Percentiles rank a stretch among this genome's conserved stretches.
Conservation (phyloP, 2,329 filamentous ascomycete species). For the Dothistroma septosporum region DNA sequence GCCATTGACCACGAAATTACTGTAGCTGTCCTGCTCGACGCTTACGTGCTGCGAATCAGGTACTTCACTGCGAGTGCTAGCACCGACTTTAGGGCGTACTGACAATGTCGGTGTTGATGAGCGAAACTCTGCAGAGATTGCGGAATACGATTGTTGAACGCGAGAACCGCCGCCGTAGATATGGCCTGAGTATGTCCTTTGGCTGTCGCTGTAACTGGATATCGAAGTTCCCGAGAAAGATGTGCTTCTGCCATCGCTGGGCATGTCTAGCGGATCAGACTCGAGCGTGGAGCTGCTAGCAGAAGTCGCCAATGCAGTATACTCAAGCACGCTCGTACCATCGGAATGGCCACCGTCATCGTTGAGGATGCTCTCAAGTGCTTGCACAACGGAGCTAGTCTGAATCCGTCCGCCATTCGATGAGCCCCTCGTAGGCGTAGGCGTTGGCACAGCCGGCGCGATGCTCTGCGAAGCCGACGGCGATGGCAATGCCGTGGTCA, state of each 20-base stretch:
- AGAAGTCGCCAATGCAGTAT: background rate
- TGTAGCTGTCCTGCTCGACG: background rate
- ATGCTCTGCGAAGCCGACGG: background rate
- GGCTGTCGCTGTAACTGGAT: background rate
- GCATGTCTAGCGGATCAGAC: background rate
- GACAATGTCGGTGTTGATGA: background rate
- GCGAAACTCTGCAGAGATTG: no score
- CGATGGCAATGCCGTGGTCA: background rate
- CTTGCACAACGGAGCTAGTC: background rate
- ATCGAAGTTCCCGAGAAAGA: background rate
- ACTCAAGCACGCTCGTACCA: background rate
- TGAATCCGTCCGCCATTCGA: no score
- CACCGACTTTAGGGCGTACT: background rate
- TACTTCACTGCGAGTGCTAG: background rate
- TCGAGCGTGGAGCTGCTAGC: background rate
- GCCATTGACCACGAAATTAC: constrained; percentile 8
- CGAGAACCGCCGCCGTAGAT: no score
- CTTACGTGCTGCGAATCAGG: background rate
- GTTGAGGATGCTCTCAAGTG: background rate
- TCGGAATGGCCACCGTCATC: background rate
- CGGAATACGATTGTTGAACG: no score
- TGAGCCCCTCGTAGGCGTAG: background rate
- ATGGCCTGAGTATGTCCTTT: background rate
- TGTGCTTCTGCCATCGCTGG: background rate
- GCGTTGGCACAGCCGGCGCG: background rate